Base-by-base conservation (phyloP, 2,329 filamentous ascomycete genomes). In the Xylaria polymorpha region DNA sequence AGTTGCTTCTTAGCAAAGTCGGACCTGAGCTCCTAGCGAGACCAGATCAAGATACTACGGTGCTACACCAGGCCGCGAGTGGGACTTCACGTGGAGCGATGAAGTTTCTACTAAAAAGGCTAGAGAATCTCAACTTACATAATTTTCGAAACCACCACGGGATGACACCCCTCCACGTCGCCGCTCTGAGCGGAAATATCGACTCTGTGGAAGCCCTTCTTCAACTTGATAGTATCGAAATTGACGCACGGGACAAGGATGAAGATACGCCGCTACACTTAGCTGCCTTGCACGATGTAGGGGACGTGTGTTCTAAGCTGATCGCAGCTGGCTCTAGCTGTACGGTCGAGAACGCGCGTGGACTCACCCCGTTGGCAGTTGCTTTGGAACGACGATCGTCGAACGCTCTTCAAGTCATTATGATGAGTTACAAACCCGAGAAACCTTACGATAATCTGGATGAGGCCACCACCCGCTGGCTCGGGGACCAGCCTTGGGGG, bases 31-130 rank as follows among this genome's bases (percentile, higher is more conserved):
- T 50, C 18, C 58, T 65, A 15, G 41, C 59, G 37, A 37, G 22
- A 22, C 50, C 51, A 41, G 44, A 62, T 29, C 58, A 51, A 39
- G 41, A 57, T 15, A 44, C 62, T 1, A 67, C 53, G 15, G 59
- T 67, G 37, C 43, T 67, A 18, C 64, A 67, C 14, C 64, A 67
- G 43, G 58, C 64, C 9, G 64, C 64, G 15, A 62, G 64, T 20
- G 64, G 64, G 1, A 62, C 64, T 9, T 67, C 51, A 15, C 58
- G 32, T 20, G 58, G 64, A 22, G 59, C 59, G 14, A 67, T 57
- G 59, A 67, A 57, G 35, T 67, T 62, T 20, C 18, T 67, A 8
- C 53, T 67, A 32, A n/a, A 62, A 20, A 67, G 56, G 41, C 64
- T 62, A 5, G 43, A 50, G 6, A 46, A n/a, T 3, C 20, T 25